These are phyloP conservation scores for Trichoderma afroharzianum DNA, from an alignment of 2,329 filamentous ascomycete genomes.

Conservation along the genomic window DNA sequence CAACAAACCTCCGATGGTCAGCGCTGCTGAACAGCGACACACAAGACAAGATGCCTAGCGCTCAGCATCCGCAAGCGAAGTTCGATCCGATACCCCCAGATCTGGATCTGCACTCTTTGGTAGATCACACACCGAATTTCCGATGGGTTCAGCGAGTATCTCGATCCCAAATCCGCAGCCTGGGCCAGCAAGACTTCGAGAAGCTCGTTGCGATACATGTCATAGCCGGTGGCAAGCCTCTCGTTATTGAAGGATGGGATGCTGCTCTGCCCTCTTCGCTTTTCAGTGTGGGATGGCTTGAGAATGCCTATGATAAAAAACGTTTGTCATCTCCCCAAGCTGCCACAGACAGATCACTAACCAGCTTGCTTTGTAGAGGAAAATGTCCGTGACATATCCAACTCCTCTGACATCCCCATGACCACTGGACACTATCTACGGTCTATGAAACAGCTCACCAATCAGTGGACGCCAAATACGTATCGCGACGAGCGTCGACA, in stretches of 20 bases:
- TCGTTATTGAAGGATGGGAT: slow-evolving; percentile 89
- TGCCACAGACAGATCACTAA: slow-evolving; percentile 21
- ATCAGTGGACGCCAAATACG: slow-evolving; percentile 73
- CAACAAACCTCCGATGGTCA: not conserved
- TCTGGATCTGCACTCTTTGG: slow-evolving; percentile 71
- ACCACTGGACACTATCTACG: slow-evolving; percentile 87
- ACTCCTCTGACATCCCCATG: slow-evolving; percentile 72
- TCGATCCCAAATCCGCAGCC: slow-evolving; percentile 70
- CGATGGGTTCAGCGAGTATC: slow-evolving; percentile 80
- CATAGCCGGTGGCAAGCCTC: slow-evolving; percentile 76
- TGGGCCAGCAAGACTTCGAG: slow-evolving; percentile 78
- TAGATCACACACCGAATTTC: slow-evolving; percentile 79
- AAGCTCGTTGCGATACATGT: slow-evolving; percentile 81
- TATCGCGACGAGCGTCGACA: slow-evolving; percentile 78
- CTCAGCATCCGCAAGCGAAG: slow-evolving; percentile 75
- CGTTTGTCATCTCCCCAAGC: slow-evolving; percentile 46
- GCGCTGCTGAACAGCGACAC: not conserved
- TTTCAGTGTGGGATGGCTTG: slow-evolving; percentile 79
- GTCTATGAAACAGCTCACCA: slow-evolving; percentile 77
- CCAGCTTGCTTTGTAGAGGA: slow-evolving; percentile 56
- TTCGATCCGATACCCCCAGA: slow-evolving; percentile 90
- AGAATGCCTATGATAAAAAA: slow-evolving; percentile 73
- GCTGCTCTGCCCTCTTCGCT: slow-evolving; percentile 68
- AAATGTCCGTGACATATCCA: slow-evolving; percentile 74
- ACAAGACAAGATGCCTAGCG: slow-evolving; percentile 62